phyloP scores from a whole-genome alignment of 179 eudicot genomes.

The Drosera spatulata region DNA sequence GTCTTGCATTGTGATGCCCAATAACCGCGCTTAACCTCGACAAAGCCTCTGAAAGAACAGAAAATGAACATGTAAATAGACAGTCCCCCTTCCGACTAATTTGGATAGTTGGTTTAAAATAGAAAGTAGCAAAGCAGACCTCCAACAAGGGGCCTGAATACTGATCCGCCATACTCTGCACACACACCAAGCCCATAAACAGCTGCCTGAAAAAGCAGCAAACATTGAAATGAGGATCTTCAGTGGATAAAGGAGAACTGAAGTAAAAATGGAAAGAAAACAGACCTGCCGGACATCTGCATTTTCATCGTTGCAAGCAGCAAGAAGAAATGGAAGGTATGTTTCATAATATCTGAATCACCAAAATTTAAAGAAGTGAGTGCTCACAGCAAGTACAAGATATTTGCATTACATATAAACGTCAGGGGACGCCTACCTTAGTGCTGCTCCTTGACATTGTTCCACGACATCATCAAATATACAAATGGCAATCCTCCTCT shows the following conservation, averaged over 20 bases:
- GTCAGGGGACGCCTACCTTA: conserved; percentile 31
- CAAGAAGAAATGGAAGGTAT: not conserved
- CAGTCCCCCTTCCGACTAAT: not conserved
- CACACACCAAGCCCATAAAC: conserved; percentile 3
- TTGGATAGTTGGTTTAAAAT: not conserved
- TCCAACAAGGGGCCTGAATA: conserved; percentile 3
- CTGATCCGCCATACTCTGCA: conserved; percentile 5
- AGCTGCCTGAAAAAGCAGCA: not conserved
- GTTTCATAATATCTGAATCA: conserved; percentile 21
- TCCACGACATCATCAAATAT: conserved; percentile 98
- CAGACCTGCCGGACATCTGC: conserved; percentile 5
- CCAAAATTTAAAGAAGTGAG: not conserved
- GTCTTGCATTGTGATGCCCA: conserved; percentile 1
- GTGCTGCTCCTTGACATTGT: conserved; percentile 90
- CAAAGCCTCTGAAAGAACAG: conserved; percentile 3
- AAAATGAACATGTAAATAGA: not conserved
- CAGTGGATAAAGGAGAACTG: not conserved
- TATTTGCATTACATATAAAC: not conserved
- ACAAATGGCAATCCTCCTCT: conserved; percentile 95
- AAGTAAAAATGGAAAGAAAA: not conserved
- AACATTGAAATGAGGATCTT: not conserved
- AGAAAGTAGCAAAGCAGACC: not conserved
- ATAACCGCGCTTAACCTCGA: not conserved
- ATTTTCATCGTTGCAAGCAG: conserved; percentile 5
- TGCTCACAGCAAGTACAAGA: conserved; percentile 1